Percentiles rank a stretch among this genome's conserved stretches.
phyloP scores from a whole-genome alignment of 2,329 filamentous ascomycete genomes.

The Davidsoniella australis region DNA sequence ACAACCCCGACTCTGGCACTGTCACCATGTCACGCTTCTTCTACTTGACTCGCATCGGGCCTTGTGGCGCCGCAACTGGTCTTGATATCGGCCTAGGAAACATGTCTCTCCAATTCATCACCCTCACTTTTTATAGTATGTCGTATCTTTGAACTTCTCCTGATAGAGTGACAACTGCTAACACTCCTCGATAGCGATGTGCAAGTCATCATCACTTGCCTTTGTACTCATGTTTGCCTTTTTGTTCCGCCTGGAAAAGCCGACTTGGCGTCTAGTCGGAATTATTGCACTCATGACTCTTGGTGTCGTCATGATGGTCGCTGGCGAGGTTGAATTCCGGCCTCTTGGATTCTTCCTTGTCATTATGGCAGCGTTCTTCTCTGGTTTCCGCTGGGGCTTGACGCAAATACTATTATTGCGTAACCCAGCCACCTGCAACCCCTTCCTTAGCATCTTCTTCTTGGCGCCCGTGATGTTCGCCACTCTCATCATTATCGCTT shows the following conservation, averaged over 20 bases:
- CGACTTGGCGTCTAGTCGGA: conserved; percentile 66
- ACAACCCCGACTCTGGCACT: conserved; percentile 31
- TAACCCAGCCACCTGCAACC: conserved; percentile 88
- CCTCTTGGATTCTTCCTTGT: conserved; percentile 76
- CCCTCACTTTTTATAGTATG: conserved; percentile 84
- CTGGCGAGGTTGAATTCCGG: conserved; percentile 82
- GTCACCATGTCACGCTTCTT: conserved; percentile 72
- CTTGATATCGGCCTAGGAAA: conserved; percentile 94
- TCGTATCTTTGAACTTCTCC: conserved; percentile 11
- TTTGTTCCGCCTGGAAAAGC: conserved; percentile 74
- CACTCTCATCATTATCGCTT: conserved; percentile 60
- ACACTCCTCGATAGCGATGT: conserved; percentile 51
- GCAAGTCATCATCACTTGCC: conserved; percentile 88
- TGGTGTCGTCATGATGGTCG: conserved; percentile 96
- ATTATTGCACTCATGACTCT: conserved; percentile 86
- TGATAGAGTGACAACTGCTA: conserved; percentile 12
- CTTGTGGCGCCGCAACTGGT: conserved; percentile 82
- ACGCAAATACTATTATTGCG: conserved; percentile 89
- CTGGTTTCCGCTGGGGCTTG: conserved; percentile 94
- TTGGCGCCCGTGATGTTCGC: conserved; percentile 95
- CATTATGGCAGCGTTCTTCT: conserved; percentile 87
- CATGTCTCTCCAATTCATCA: conserved; percentile 89
- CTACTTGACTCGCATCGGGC: conserved; percentile 80
- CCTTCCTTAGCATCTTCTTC: conserved; percentile 93
- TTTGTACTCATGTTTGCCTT: conserved; percentile 95